Percentiles rank a stretch among this genome's conserved stretches.
These are phyloP conservation scores for Globisporangium cylindrosporum DNA, from an alignment of 352 stramenopile species.

Conservation along the genomic window DNA sequence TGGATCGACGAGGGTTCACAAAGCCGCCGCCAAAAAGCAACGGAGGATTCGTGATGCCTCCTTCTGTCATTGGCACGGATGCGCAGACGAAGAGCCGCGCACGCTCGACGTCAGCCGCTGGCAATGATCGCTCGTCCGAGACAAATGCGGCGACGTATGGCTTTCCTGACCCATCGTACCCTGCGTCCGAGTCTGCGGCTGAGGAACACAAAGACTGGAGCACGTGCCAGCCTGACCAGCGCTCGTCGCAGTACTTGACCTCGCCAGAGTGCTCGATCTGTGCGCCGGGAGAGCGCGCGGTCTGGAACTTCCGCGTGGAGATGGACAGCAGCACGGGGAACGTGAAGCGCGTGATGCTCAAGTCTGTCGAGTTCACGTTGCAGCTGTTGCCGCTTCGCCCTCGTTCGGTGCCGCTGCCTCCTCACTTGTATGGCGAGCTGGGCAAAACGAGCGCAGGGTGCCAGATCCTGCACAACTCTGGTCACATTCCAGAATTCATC, in stretches of 20 bases:
- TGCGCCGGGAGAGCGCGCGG: constrained; percentile 71
- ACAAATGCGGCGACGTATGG: constrained; percentile 40
- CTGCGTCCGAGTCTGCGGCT: constrained; percentile 53
- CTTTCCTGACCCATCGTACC: constrained; percentile 61
- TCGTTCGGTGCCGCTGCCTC: constrained; percentile 72
- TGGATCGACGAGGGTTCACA: constrained; percentile 82
- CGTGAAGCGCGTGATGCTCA: constrained; percentile 82
- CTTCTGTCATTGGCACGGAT: constrained; percentile 47
- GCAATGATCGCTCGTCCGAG: constrained; percentile 68
- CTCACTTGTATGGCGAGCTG: constrained; percentile 84
- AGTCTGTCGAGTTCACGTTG: constrained; percentile 88
- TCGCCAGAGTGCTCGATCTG: constrained; percentile 76
- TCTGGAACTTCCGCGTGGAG: constrained; percentile 90
- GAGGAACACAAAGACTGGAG: constrained; percentile 91
- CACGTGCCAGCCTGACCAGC: constrained; percentile 81
- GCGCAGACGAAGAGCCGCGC: constrained; percentile 60
- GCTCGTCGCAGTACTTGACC: constrained; percentile 59
- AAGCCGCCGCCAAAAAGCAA: constrained; percentile 86
- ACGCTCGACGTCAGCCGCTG: constrained; percentile 51
- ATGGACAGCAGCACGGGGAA: constrained; percentile 59
- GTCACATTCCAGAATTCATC: constrained; percentile 84
- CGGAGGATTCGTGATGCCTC: constrained; percentile 74
- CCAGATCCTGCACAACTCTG: constrained; percentile 73
- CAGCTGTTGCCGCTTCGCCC: constrained; percentile 78
- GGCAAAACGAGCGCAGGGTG: constrained; percentile 82